Conservation (phyloP, 192 early-diverging fungal species). For the Polychytrium aggregatum region DNA sequence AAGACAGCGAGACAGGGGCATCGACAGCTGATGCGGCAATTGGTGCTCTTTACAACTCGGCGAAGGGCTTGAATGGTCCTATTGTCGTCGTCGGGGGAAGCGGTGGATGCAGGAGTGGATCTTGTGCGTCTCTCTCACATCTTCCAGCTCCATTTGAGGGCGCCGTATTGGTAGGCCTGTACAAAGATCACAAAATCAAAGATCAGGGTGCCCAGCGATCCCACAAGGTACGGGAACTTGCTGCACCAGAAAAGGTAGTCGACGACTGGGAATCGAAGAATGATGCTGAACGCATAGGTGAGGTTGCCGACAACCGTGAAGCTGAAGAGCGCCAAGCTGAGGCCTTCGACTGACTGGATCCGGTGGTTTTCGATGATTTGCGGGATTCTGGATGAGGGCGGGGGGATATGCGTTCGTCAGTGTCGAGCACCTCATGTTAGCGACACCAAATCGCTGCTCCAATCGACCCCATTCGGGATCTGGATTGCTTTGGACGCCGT, state of each 20-base stretch:
- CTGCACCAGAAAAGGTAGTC: slow-evolving; percentile 13
- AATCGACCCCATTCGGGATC: too few relatives aligned
- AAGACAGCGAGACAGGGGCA: too few relatives aligned
- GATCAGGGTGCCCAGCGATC: slow-evolving; percentile 17
- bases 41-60: too few relatives aligned
- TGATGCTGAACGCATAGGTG: slow-evolving; percentile 20
- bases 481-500: too few relatives aligned
- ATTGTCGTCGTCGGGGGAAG: too few relatives aligned
- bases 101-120: too few relatives aligned
- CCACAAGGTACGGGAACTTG: slow-evolving; percentile 28
- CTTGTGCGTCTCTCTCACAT: too few relatives aligned
- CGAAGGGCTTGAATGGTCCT: too few relatives aligned
- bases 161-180: slow-evolving; percentile 16
- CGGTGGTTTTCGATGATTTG: slow-evolving; percentile 25
- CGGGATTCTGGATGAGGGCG: slow-evolving; percentile 33
- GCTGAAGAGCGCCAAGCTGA: slow-evolving; percentile 20
- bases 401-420: too few relatives aligned
- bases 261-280: slow-evolving; percentile 14
- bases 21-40: too few relatives aligned
- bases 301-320: slow-evolving; percentile 32
- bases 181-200: slow-evolving; percentile 26
- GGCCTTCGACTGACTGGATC: slow-evolving; percentile 19
- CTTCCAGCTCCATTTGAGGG: background rate
- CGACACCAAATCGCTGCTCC: too few relatives aligned
- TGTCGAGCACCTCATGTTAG: too few relatives aligned